Evolutionary conservation across 495 filamentous ascomycete genomes (phyloP).

Genomic region (Penicillium pancosmium): DNA sequence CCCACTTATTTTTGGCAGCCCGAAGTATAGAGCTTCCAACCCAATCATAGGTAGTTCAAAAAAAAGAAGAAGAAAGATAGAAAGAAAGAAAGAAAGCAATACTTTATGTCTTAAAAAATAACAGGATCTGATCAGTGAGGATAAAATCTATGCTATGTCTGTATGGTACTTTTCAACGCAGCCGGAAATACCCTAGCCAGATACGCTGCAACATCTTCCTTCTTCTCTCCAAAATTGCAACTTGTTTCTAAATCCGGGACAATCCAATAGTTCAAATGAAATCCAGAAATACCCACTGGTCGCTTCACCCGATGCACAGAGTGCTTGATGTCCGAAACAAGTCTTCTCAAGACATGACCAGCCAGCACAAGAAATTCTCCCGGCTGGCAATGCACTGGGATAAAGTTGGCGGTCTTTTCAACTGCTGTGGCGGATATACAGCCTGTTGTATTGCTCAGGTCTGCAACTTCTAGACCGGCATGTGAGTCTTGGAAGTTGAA

Average conservation of each 20-base stretch:
- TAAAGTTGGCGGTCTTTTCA: background rate
- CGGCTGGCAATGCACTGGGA: background rate
- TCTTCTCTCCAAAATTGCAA: background rate
- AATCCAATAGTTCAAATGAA: slow-evolving; percentile 2
- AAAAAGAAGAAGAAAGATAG: too few species aligned
- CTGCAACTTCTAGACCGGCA: background rate
- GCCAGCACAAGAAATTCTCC: background rate
- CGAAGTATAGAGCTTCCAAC: background rate
- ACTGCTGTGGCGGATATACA: background rate
- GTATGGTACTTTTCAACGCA: background rate
- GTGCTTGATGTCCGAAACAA: slow-evolving; percentile 1
- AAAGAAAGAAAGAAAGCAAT: too few species aligned
- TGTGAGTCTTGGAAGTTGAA: background rate
- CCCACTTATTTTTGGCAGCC: slow-evolving; percentile 3
- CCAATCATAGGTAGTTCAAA: too few species aligned
- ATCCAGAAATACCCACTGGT: background rate
- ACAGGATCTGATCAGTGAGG: too few species aligned
- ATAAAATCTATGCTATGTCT: background rate
- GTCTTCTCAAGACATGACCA: background rate
- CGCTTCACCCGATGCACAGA: slow-evolving; percentile 1
- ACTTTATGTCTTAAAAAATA: too few species aligned
- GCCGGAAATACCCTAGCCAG: background rate
- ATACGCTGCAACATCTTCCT: background rate
- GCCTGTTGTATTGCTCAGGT: background rate
- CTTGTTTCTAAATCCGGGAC: background rate